phyloP scores from a whole-genome alignment of 306 rosid species.

The Lathyrus sativus region DNA sequence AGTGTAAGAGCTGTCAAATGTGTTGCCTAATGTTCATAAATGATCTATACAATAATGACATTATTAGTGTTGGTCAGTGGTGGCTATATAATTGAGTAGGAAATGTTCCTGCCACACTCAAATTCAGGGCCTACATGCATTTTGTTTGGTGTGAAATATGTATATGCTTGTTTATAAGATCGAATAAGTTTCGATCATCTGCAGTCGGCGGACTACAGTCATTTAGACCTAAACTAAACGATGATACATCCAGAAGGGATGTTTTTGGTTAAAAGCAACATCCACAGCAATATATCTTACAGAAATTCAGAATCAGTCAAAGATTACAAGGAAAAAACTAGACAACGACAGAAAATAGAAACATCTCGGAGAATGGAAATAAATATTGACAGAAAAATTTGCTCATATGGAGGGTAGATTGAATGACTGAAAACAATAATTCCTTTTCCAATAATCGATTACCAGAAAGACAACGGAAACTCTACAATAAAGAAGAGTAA shows the following conservation, averaged over 20 bases:
- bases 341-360: constrained; percentile 20
- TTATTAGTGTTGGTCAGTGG: not conserved
- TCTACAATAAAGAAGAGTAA: no score
- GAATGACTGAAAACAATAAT: constrained; percentile 35
- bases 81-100: not conserved
- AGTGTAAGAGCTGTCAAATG: not conserved
- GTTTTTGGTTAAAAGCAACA: no score
- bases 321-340: constrained; percentile 40
- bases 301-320: constrained; percentile 39
- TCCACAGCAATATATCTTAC: constrained; percentile 35
- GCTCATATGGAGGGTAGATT: constrained; percentile 9
- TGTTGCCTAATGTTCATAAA: not conserved
- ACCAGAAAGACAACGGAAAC: no score
- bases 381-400: constrained; percentile 40
- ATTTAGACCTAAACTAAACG: no score
- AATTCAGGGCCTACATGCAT: not conserved
- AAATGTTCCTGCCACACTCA: not conserved
- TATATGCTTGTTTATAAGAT: not conserved
- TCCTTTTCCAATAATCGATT: not conserved
- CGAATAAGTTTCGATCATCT: no score
- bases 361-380: constrained; percentile 43
- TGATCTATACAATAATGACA: not conserved
- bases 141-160: not conserved
- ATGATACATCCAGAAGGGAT: no score
- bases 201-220: no score